Conservation (phyloP, 1,284 basidiomycete species). For the Ustilago xerochloae region DNA sequence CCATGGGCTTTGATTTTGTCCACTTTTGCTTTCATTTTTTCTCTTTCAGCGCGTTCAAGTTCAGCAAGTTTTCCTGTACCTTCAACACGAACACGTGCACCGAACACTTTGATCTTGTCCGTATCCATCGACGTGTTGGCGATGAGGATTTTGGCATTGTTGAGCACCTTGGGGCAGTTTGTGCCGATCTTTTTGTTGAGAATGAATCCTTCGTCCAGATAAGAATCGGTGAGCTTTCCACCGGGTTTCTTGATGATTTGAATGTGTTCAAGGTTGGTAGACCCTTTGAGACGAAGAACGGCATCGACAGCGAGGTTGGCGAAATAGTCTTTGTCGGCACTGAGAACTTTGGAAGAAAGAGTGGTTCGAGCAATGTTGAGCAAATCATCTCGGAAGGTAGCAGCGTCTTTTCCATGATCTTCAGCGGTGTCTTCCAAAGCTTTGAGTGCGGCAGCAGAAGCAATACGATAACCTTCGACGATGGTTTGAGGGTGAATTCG, state of each 20-base stretch:
- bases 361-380: conserved; percentile 98
- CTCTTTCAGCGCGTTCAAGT: conserved; percentile 94
- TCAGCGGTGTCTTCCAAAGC: conserved; percentile 84
- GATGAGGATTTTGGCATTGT: conserved; percentile 95
- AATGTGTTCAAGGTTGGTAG: conserved; percentile 96
- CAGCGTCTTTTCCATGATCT: conserved; percentile 80
- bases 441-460: conserved; percentile 83
- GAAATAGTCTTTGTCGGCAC: conserved; percentile 98
- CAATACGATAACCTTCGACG: conserved; percentile 96
- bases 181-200: conserved; percentile 95
- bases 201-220: conserved; percentile 99
- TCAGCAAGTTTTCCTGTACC: conserved; percentile 96
- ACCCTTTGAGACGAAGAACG: conserved; percentile 92
- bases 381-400: conserved; percentile 85
- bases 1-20: conserved; percentile 93
- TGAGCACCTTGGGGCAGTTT: conserved; percentile 92
- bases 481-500: conserved; percentile 99
- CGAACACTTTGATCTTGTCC: conserved; percentile 99
- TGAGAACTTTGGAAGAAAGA: conserved; percentile 92
- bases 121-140: conserved; percentile 99
- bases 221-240: conserved; percentile 97
- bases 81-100: conserved; percentile 94
- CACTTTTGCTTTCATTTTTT: conserved; percentile 99
- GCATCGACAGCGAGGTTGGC: conserved; percentile 98
- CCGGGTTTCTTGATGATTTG: conserved; percentile 99